Evolutionary conservation across 2,329 filamentous ascomycete genomes (phyloP).

Genomic region (Sporothrix pseudoabietina): DNA sequence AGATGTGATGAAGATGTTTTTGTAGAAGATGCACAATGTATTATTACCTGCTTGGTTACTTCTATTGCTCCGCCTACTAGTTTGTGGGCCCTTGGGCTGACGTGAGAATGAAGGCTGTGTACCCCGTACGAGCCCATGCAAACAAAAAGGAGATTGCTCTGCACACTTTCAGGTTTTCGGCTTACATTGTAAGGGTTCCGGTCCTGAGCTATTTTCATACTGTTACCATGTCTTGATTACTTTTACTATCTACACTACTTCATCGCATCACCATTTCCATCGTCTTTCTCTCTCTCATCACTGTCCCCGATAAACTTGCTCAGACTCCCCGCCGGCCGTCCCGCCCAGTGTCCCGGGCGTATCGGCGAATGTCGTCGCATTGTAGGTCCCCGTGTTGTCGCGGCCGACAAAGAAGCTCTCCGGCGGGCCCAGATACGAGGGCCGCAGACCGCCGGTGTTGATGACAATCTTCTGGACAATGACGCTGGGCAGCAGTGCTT

Average conservation of each 20-base stretch:
- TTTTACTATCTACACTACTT: conserved; percentile 39
- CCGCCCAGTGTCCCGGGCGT: conserved; percentile 34
- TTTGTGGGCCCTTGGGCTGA: too few relatives aligned
- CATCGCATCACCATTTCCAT: not conserved
- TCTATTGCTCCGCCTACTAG: not conserved
- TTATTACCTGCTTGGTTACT: not conserved
- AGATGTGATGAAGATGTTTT: too few relatives aligned
- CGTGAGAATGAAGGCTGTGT: not conserved
- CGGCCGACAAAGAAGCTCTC: conserved; percentile 55
- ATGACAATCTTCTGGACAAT: conserved; percentile 60
- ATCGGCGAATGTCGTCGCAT: conserved; percentile 45
- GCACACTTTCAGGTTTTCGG: not conserved
- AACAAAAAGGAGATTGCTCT: not conserved
- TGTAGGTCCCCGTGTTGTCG: conserved; percentile 44
- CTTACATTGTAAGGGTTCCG: not conserved
- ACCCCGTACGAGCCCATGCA: not conserved
- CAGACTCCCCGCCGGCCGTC: not conserved
- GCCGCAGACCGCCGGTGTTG: conserved; percentile 56
- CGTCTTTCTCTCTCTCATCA: not conserved
- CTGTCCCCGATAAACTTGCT: not conserved
- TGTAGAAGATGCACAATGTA: too few relatives aligned
- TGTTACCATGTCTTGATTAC: too few relatives aligned
- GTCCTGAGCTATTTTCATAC: too few relatives aligned
- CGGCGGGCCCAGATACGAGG: conserved; percentile 59
- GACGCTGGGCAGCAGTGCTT: conserved; percentile 56